Evolutionary conservation across 2,329 filamentous ascomycete genomes (phyloP), one percentile per base, ranked within the genome.

Genomic region (Fusarium transvaalense): DNA sequence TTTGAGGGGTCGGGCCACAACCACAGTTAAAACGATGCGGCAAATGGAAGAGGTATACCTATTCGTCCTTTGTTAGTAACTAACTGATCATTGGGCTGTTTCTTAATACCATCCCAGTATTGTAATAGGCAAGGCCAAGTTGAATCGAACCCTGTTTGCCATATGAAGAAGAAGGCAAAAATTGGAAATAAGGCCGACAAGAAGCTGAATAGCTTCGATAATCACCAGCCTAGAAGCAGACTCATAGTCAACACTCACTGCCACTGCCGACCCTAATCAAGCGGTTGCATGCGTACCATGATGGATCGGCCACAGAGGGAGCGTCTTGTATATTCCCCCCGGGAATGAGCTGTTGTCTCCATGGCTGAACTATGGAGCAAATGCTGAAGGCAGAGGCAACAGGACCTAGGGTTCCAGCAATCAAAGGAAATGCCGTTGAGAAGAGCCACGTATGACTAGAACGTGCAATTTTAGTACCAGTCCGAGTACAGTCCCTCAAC

Each of bases 301-400:
- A 25, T 9, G 53, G 53, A 51, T 56, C 17, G 5, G 9, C n/a
- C 21, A 56, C 7, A 51, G 15, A 6, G 12, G 10, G 10, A 3
- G 43, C 34, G 6, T 32, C 7, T 9, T 56, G 19, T 7, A 32
- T 51, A 17, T 51, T 7, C 12, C 5, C 17, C 17, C 19, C 34
- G 10, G 43, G 17, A 21, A 25, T 17, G 13, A 32, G 21, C 1
- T 48, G 17, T n/a, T 56, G 43, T 50, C 53, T 45, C 53, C 53
- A 56, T 5, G 43, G 53, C 12, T 41, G 43, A 17, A 12, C 17
- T 10, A 56, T 31, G 14, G 53, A 56, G 17, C 43, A 56, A 9
- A 56, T 39, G 32, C 53, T 56, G 15, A 56, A 56, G 10, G 53
- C 43, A 2, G 53, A 50, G 13, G 53, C 43, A 25, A 56, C 53